Conservation (phyloP, 108 stramenopile genomes). For the Poteriospumella lacustris region DNA sequence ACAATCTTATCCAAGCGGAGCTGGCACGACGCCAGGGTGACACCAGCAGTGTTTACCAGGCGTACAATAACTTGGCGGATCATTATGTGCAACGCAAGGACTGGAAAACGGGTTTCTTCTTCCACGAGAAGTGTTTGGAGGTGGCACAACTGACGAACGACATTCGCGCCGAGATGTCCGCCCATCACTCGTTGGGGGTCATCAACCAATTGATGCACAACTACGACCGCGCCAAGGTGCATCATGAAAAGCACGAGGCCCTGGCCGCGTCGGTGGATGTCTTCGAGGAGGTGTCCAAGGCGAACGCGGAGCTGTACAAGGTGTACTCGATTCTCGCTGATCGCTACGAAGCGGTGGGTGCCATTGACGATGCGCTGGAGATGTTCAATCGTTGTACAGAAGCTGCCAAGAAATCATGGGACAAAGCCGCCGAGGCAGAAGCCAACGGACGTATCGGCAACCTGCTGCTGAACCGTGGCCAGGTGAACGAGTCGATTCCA, state of each 20-base stretch:
- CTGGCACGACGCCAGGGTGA: slow-evolving; percentile 49
- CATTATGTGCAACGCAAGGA: slow-evolving; percentile 42
- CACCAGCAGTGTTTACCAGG: slow-evolving; percentile 44
- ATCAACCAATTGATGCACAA: slow-evolving; percentile 43
- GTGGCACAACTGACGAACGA: slow-evolving; percentile 51
- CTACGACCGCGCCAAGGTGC: slow-evolving; percentile 29
- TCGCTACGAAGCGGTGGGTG: slow-evolving; percentile 36
- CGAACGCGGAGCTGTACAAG: slow-evolving; percentile 42
- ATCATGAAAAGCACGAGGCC: slow-evolving; percentile 53
- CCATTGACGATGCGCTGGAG: slow-evolving; percentile 38
- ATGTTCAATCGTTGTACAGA: slow-evolving; percentile 33
- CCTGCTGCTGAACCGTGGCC: slow-evolving; percentile 15
- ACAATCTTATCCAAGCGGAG: slow-evolving; percentile 49
- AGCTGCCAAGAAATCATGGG: slow-evolving; percentile 43
- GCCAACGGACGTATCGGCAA: slow-evolving; percentile 45
- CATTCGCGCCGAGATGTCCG: slow-evolving; percentile 48
- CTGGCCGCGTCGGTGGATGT: slow-evolving; percentile 40
- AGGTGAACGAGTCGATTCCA: slow-evolving; percentile 36
- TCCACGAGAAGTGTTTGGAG: slow-evolving; percentile 58
- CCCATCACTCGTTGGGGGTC: slow-evolving; percentile 43
- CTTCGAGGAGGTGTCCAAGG: slow-evolving; percentile 31
- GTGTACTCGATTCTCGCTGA: slow-evolving; percentile 50
- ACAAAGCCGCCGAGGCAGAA: slow-evolving; percentile 36
- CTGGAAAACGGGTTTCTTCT: slow-evolving; percentile 50
- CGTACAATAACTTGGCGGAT: slow-evolving; percentile 47